These are phyloP conservation scores for Neobulgaria alba DNA, from an alignment of 2,329 filamentous ascomycete species.

Conservation along the genomic window DNA sequence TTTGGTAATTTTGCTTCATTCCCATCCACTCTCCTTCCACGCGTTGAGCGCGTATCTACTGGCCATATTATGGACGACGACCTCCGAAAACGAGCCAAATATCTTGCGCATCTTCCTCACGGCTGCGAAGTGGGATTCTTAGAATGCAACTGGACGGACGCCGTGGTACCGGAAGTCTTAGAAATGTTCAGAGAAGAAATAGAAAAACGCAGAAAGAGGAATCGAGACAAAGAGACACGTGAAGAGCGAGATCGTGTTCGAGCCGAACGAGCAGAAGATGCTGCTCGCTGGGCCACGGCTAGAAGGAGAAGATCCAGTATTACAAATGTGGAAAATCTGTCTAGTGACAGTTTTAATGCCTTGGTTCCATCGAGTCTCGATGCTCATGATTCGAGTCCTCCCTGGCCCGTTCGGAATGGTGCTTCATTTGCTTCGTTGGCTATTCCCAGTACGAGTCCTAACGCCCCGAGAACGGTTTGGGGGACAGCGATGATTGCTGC, in stretches of 20 bases:
- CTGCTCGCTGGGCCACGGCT: constrained; percentile 51
- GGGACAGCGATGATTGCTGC: constrained; percentile 65
- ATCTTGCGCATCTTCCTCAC: constrained; percentile 60
- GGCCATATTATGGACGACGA: constrained; percentile 67
- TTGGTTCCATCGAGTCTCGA: constrained; percentile 41
- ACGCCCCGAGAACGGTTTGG: constrained; percentile 75
- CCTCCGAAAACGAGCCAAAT: constrained; percentile 59
- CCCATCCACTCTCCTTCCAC: constrained; percentile 60
- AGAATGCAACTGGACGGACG: constrained; percentile 69
- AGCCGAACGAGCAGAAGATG: constrained; percentile 61
- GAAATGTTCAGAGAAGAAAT: constrained; percentile 55
- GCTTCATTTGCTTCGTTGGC: constrained; percentile 61
- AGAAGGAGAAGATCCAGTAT: constrained; percentile 47
- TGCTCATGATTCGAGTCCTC: constrained; percentile 37
- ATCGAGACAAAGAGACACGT: constrained; percentile 57
- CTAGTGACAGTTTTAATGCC: no score
- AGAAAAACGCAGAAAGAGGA: constrained; percentile 52
- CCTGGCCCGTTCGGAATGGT: constrained; percentile 42
- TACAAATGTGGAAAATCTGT: constrained; percentile 31
- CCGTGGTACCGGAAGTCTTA: constrained; percentile 52
- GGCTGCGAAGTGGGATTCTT: constrained; percentile 66
- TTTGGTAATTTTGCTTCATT: constrained; percentile 61
- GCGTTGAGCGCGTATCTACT: constrained; percentile 62
- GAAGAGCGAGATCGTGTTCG: constrained; percentile 63
- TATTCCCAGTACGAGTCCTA: constrained; percentile 74